Conservation (phyloP, 2,329 filamentous ascomycete genomes). For the Balansia obtecta region DNA sequence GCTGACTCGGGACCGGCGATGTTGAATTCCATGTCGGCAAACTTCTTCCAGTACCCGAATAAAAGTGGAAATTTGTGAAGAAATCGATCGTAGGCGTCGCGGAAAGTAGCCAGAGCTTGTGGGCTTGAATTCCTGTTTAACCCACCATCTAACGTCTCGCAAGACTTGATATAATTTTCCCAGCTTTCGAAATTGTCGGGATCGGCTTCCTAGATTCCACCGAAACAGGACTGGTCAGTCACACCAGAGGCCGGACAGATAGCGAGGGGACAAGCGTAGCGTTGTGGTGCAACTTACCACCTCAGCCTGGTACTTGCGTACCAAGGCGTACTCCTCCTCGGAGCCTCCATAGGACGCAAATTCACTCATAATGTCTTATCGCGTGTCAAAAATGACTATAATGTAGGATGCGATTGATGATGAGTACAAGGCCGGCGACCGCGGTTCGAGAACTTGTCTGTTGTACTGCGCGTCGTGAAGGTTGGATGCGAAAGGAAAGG, state of each 20-base stretch:
- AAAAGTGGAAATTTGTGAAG: conserved; percentile 89
- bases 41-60: conserved; percentile 99
- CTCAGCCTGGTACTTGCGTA: conserved; percentile 65
- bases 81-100: conserved; percentile 83
- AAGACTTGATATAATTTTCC: conserved; percentile 81
- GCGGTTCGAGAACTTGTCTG: background rate
- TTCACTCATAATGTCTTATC: conserved; percentile 48
- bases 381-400: conserved; percentile 1
- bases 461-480: background rate
- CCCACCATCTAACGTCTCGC: conserved; percentile 78
- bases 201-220: conserved; percentile 43
- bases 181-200: conserved; percentile 88
- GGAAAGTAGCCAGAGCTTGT: conserved; percentile 75
- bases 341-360: conserved; percentile 57
- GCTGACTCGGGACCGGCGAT: conserved; percentile 94
- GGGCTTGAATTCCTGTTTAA: conserved; percentile 95
- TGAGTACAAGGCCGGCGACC: background rate
- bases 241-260: background rate
- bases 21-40: conserved; percentile 93
- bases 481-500: conserved; percentile 2
- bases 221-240: conserved; percentile 3
- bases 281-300: conserved; percentile 41
- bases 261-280: background rate
- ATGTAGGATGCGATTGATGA: background rate
- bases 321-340: conserved; percentile 71